phyloP scores from a whole-genome alignment of 805 yeast genomes.

The Saitoella complicata region DNA sequence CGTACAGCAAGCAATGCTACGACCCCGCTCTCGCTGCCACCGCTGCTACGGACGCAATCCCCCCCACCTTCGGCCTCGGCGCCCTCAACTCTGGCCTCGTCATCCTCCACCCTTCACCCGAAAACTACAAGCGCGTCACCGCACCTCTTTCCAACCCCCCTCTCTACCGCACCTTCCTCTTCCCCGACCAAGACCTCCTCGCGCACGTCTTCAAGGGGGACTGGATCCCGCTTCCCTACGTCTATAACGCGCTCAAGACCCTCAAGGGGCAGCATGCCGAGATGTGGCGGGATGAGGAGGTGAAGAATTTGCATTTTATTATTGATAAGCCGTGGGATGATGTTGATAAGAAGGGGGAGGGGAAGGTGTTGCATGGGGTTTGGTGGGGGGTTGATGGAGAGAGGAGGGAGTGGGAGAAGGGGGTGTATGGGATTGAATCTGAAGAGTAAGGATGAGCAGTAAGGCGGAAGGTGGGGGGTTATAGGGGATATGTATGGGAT shows the following conservation, averaged over 20 bases:
- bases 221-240: conserved; percentile 38
- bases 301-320: conserved; percentile 43
- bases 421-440: conserved; percentile 14
- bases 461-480: too few relatives aligned
- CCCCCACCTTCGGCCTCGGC: conserved; percentile 26
- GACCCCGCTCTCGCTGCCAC: conserved; percentile 6
- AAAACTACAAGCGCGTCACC: conserved; percentile 26
- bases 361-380: conserved; percentile 25
- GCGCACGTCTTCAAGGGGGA: conserved; percentile 35
- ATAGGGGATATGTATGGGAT: too few relatives aligned
- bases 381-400: conserved; percentile 33
- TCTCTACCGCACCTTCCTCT: conserved; percentile 29
- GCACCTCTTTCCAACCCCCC: conserved; percentile 25
- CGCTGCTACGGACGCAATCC: conserved; percentile 18
- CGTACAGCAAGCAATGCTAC: conserved; percentile 25
- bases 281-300: conserved; percentile 31
- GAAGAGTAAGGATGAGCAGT: neutral
- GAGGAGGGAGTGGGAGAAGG: conserved; percentile 20
- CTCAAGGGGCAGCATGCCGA: conserved; percentile 29
- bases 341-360: conserved; percentile 15
- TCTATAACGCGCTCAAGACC: conserved; percentile 42
- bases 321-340: conserved; percentile 45
- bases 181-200: conserved; percentile 43
- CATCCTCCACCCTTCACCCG: conserved; percentile 30
- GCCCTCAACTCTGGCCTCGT: conserved; percentile 47